A percentile compares a stretch with the other conserved stretches of the same genome.
phyloP scores from a whole-genome alignment of 2,329 filamentous ascomycete genomes.

The Monosporascus cannonballus region DNA sequence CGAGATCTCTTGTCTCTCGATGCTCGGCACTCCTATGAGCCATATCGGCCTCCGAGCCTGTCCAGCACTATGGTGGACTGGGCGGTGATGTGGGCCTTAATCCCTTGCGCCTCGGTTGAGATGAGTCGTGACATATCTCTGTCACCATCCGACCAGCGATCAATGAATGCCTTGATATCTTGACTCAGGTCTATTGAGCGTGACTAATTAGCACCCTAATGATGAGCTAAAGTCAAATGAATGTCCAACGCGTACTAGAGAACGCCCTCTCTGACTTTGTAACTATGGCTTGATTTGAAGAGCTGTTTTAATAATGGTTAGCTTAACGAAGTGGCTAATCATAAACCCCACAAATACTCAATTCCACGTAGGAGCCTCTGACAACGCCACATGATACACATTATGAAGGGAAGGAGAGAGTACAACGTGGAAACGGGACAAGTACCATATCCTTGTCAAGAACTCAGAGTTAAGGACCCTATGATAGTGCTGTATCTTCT shows the following conservation, averaged over 20 bases:
- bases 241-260: not conserved
- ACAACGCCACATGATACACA: not conserved
- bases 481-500: constrained; percentile 1
- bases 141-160: constrained; percentile 7
- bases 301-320: not conserved
- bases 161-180: constrained; percentile 4
- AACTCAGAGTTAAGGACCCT: constrained; percentile 2
- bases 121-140: constrained; percentile 5
- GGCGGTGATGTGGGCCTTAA: constrained; percentile 5
- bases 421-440: not conserved
- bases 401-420: not conserved
- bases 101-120: constrained; percentile 1
- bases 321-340: not conserved
- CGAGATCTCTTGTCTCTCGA: not conserved
- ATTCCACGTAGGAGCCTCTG: no score
- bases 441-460: constrained; percentile 6
- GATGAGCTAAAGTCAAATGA: no score
- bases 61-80: not conserved
- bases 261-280: constrained; percentile 1
- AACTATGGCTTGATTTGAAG: constrained; percentile 6
- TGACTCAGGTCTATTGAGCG: not conserved
- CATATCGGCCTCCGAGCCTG: not conserved
- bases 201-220: not conserved
- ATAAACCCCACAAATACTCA: not conserved
- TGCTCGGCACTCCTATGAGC: not conserved